phyloP scores from a whole-genome alignment of 306 rosid species.

The Inga oerstediana region DNA sequence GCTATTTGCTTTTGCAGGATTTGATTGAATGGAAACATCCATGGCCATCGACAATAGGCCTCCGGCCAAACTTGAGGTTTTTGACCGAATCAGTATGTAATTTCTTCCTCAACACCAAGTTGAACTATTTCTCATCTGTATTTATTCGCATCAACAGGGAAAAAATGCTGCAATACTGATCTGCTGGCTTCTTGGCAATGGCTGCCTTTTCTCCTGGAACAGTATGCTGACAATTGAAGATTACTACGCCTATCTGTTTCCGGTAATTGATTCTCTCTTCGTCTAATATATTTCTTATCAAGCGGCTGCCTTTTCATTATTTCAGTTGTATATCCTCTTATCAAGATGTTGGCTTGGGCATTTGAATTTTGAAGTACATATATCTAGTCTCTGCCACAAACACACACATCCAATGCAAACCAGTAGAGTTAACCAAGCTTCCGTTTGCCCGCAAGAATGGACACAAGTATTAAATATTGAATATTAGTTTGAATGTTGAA shows the following conservation, averaged over 20 bases:
- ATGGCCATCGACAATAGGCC: conserved; percentile 39
- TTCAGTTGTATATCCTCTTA: not conserved
- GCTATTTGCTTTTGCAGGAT: conserved; percentile 24
- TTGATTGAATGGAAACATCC: conserved; percentile 36
- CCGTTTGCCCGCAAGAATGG: not conserved
- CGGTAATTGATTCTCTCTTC: conserved; percentile 51
- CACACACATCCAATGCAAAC: not conserved
- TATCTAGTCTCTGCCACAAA: not conserved
- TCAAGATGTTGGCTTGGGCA: not conserved
- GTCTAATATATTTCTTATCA: not conserved
- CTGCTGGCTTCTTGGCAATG: conserved; percentile 92
- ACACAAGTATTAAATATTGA: not conserved
- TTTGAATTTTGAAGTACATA: not conserved
- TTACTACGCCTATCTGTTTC: conserved; percentile 69
- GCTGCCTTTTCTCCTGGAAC: conserved; percentile 91
- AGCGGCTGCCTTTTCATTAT: not conserved
- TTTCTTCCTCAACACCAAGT: not conserved
- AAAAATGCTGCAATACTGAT: conserved; percentile 59
- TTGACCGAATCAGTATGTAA: not conserved
- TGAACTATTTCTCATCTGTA: not conserved
- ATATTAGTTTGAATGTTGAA: not conserved
- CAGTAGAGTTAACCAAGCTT: not conserved
- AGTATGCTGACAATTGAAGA: conserved; percentile 90
- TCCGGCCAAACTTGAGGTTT: conserved; percentile 62
- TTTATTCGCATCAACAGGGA: conserved; percentile 48